phyloP scores from a whole-genome alignment of 73 alveolate genomes.

The Blepharisma stoltei region DNA sequence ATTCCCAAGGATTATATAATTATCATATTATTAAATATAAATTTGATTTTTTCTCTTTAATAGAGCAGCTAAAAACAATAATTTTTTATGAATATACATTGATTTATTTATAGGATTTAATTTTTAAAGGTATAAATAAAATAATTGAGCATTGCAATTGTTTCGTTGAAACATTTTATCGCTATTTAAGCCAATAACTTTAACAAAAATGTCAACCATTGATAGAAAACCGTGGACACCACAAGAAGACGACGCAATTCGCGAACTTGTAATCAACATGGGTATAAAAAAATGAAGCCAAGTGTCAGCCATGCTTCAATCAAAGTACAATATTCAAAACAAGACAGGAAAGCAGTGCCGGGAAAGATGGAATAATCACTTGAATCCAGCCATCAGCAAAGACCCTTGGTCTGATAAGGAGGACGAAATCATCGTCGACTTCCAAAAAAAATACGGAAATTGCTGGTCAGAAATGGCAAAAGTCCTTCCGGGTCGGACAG shows the following conservation, averaged over 20 bases:
- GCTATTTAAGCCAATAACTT: too few relatives aligned
- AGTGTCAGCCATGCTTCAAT: conserved; percentile 63
- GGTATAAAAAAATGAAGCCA: conserved; percentile 83
- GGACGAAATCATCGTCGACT: conserved; percentile 85
- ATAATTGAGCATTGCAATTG: too few relatives aligned
- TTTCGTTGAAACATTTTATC: too few relatives aligned
- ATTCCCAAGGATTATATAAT: too few relatives aligned
- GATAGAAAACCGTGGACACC: conserved; percentile 21
- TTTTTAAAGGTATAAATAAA: too few relatives aligned
- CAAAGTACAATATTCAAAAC: conserved; percentile 48
- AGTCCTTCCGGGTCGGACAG: conserved; percentile 6
- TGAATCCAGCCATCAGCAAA: conserved; percentile 91
- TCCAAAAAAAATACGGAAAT: conserved; percentile 89
- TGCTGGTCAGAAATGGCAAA: conserved; percentile 68
- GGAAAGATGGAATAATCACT: conserved; percentile 96
- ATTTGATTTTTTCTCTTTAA: too few relatives aligned
- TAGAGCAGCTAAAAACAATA: too few relatives aligned
- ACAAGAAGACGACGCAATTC: conserved; percentile 75
- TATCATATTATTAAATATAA: too few relatives aligned
- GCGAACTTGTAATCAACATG: conserved; percentile 56
- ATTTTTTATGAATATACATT: too few relatives aligned
- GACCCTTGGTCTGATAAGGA: conserved; percentile 90
- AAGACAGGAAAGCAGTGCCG: conserved; percentile 96
- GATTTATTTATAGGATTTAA: too few relatives aligned
- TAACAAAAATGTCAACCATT: conserved; percentile 3